Evolutionary conservation across 108 stramenopile species (phyloP).

Genomic region (Pelagomonas calceolata): DNA sequence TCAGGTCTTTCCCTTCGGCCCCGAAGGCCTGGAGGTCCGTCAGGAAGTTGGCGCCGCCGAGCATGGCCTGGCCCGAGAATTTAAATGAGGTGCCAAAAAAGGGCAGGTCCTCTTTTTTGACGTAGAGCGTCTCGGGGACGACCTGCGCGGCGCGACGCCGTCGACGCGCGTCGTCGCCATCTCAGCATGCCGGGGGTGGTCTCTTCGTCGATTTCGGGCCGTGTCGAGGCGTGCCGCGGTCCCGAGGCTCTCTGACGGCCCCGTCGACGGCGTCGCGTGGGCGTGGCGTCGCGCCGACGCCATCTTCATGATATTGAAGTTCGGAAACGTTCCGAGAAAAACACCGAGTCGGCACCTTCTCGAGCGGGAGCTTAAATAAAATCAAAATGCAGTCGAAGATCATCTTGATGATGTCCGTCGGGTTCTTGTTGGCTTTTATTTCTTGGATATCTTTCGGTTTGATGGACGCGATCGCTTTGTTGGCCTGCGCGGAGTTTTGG

Average conservation of each 20-base stretch:
- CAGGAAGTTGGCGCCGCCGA: conserved; percentile 64
- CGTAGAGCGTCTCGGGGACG: conserved; percentile 50
- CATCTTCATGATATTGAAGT: too few species aligned
- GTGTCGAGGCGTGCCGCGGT: too few species aligned
- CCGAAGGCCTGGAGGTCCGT: conserved; percentile 64
- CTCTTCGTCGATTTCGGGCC: too few species aligned
- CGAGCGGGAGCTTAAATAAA: conserved; percentile 55
- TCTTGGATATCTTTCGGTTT: conserved; percentile 72
- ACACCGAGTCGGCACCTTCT: too few species aligned
- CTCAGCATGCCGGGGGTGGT: too few species aligned
- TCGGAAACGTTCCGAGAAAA: too few species aligned
- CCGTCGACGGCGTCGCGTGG: too few species aligned
- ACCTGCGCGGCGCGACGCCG: too few species aligned
- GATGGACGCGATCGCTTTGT: conserved; percentile 70
- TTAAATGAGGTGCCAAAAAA: conserved; percentile 77
- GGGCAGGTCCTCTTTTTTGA: conserved; percentile 59
- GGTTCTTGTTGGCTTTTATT: conserved; percentile 71
- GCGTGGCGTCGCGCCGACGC: too few species aligned
- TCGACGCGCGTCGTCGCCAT: too few species aligned
- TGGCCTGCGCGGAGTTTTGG: too few species aligned
- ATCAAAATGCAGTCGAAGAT: conserved; percentile 80
- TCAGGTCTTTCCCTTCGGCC: conserved; percentile 60
- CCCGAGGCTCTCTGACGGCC: too few species aligned
- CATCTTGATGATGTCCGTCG: conserved; percentile 73
- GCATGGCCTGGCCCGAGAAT: conserved; percentile 52